Percentiles rank a stretch among this genome's conserved stretches.
These are phyloP conservation scores for Cerrena zonata DNA, from an alignment of 1,284 basidiomycete genomes.

Conservation along the genomic window DNA sequence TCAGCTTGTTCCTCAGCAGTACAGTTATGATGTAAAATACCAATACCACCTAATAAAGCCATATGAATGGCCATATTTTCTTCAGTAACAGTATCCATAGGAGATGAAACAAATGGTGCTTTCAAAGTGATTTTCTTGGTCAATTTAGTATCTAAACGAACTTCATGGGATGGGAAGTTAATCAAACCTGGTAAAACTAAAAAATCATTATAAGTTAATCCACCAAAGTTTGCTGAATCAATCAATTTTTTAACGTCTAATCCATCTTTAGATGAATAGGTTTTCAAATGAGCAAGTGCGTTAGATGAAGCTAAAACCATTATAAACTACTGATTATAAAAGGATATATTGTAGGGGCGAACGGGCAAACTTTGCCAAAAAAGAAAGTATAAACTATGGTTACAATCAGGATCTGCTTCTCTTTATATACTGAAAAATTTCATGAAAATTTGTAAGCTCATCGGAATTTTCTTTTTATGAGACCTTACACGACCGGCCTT, in stretches of 20 bases:
- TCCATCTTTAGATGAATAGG: conserved; percentile 80
- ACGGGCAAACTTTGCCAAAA: no score
- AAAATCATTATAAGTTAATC: conserved; percentile 96
- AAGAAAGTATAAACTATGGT: no score
- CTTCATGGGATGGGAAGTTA: conserved; percentile 81
- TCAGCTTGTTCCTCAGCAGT: conserved; percentile 82
- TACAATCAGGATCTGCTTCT: no score
- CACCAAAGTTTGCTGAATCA: conserved; percentile 84
- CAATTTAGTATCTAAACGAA: conserved; percentile 80
- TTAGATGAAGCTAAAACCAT: conserved; percentile 54
- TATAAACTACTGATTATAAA: no score
- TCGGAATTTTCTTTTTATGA: no score
- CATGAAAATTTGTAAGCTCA: no score
- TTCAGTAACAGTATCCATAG: conserved; percentile 99
- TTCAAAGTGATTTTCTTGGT: conserved; percentile 90
- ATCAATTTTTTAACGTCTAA: conserved; percentile 84
- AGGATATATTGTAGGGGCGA: no score
- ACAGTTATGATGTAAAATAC: conserved; percentile 99
- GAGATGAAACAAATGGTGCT: conserved; percentile 95
- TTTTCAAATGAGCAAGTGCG: conserved; percentile 70
- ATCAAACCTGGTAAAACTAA: conserved; percentile 93
- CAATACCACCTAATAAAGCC: conserved; percentile 92
- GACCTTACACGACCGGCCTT: no score
- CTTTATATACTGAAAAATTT: no score
- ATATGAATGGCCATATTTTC: conserved; percentile 94